phyloP scores from a whole-genome alignment of 345 rosid genomes.

The Salix purpurea region DNA sequence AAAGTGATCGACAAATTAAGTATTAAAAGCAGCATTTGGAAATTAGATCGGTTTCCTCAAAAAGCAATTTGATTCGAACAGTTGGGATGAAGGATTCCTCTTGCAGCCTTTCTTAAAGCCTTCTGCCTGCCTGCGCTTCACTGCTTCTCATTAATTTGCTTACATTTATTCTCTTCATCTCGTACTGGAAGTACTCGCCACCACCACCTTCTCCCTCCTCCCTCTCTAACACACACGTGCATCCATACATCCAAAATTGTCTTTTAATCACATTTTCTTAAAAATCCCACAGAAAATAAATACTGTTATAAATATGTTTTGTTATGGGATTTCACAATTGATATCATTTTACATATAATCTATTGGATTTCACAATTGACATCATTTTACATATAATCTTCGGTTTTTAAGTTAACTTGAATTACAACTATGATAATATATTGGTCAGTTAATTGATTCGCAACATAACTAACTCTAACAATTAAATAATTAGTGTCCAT shows the following conservation, averaged over 20 bases:
- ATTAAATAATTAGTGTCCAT: too few species aligned
- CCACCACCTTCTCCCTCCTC: neutral
- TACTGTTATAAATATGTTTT: neutral
- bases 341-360: too few species aligned
- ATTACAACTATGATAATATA: neutral
- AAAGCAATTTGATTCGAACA: conserved; percentile 35
- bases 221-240: neutral
- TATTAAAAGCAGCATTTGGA: conserved; percentile 30
- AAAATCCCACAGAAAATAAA: neutral
- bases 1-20: conserved; percentile 10
- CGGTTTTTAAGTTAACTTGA: neutral
- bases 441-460: too few species aligned
- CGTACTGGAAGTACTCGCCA: neutral
- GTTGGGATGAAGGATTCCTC: conserved; percentile 24
- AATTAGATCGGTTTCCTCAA: conserved; percentile 17
- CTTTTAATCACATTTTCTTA: neutral
- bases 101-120: conserved; percentile 33
- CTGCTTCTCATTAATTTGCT: conserved; percentile 8
- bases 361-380: too few species aligned
- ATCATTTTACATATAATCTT: too few species aligned
- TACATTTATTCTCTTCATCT: conserved; percentile 4
- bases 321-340: too few species aligned
- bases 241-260: neutral
- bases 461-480: too few species aligned
- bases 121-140: conserved; percentile 12